phyloP scores from a whole-genome alignment of 1,284 basidiomycete species.

The Exobasidium rhododendri region DNA sequence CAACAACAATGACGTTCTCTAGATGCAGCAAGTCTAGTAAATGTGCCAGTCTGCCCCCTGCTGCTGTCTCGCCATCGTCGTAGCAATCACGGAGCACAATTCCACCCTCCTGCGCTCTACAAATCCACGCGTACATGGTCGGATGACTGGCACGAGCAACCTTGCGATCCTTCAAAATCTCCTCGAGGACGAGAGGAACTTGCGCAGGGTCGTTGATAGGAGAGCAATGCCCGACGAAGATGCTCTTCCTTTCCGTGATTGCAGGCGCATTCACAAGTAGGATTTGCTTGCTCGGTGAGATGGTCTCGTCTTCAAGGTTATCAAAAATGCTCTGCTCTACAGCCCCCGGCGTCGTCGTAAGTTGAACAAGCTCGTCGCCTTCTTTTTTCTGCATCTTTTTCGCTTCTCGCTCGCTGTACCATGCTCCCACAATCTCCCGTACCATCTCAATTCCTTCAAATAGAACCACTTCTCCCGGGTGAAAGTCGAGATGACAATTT shows the following conservation, averaged over 20 bases:
- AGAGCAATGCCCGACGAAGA: conserved; percentile 53
- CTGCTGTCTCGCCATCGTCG: conserved; percentile 54
- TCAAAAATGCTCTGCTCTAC: background rate
- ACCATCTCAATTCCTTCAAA: conserved; percentile 55
- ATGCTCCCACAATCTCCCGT: conserved; percentile 38
- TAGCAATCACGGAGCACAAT: conserved; percentile 48
- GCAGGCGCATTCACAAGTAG: conserved; percentile 34
- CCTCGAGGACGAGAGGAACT: conserved; percentile 32
- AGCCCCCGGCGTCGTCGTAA: too few species aligned
- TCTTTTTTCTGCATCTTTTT: conserved; percentile 8
- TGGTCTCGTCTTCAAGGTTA: conserved; percentile 14
- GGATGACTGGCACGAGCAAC: conserved; percentile 52
- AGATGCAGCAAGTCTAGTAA: conserved; percentile 45
- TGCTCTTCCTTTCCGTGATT: conserved; percentile 52
- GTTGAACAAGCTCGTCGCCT: background rate
- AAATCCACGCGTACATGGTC: conserved; percentile 53
- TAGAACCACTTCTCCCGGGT: conserved; percentile 40
- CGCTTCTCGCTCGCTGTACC: conserved; percentile 27
- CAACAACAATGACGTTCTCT: conserved; percentile 49
- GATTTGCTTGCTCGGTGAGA: background rate
- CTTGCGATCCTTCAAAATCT: conserved; percentile 37
- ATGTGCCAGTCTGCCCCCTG: conserved; percentile 54
- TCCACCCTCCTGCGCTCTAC: conserved; percentile 27
- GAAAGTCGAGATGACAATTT: conserved; percentile 20
- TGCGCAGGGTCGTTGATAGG: conserved; percentile 34